phyloP scores from a whole-genome alignment of 2,329 filamentous ascomycete species.

The Colletotrichum chlorophyti region DNA sequence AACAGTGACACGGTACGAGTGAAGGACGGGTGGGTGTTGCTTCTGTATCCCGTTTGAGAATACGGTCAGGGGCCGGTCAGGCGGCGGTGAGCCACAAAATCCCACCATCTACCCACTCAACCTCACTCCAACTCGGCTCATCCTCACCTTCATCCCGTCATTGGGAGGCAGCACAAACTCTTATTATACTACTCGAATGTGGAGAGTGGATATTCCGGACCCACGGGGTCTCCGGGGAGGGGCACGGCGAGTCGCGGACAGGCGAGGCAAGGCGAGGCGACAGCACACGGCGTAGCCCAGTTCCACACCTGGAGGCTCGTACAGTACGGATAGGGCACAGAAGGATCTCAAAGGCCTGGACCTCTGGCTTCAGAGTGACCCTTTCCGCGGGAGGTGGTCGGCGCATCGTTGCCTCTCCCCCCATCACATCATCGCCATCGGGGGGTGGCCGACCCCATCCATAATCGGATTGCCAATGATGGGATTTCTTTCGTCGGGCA shows the following conservation, averaged over 20 bases:
- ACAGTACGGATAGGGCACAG: no score
- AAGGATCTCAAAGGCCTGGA: conserved; percentile 11
- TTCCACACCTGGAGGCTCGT: conserved; percentile 5
- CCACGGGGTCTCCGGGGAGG: conserved; percentile 3
- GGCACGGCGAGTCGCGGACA: conserved; percentile 13
- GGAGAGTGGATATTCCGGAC: not conserved
- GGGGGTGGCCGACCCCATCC: not conserved
- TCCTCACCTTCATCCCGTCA: not conserved
- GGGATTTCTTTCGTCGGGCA: conserved; percentile 7
- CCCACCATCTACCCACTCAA: not conserved
- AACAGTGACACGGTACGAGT: conserved; percentile 6
- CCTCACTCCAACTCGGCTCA: not conserved
- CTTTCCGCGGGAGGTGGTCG: conserved; percentile 23
- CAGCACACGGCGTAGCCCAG: conserved; percentile 4
- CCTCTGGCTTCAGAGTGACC: not conserved
- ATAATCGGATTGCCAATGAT: not conserved
- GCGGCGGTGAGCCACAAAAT: conserved; percentile 7
- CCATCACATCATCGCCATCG: conserved; percentile 1
- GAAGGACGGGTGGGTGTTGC: not conserved
- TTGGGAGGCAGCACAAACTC: not conserved
- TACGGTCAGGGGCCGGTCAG: conserved; percentile 24
- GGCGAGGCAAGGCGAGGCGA: conserved; percentile 4
- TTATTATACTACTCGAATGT: not conserved
- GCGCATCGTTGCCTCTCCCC: no score
- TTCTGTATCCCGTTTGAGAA: conserved; percentile 26